These are phyloP conservation scores for Aspergillus sp. DNA, from an alignment of 2,329 filamentous ascomycete species.

Conservation along the genomic window DNA sequence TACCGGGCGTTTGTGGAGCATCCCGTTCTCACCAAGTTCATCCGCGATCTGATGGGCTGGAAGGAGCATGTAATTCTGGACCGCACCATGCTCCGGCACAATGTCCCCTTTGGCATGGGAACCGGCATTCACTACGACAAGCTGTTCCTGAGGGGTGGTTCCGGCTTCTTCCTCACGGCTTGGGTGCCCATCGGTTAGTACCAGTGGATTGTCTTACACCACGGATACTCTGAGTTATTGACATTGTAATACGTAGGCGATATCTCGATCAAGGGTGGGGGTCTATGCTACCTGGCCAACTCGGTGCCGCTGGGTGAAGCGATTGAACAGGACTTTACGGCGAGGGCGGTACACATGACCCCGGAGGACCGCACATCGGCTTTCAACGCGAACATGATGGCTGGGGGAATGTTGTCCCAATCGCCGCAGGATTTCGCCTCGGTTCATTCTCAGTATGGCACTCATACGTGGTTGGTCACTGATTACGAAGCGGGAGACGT, in stretches of 20 bases:
- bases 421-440: slow-evolving; percentile 18
- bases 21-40: slow-evolving; percentile 32
- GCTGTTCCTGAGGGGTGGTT: slow-evolving; percentile 39
- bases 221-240: not conserved
- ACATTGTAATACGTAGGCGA: slow-evolving; percentile 8
- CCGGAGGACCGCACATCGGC: slow-evolving; percentile 30
- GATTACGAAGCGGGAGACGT: slow-evolving; percentile 41
- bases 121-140: slow-evolving; percentile 45
- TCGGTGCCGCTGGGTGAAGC: slow-evolving; percentile 32
- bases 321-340: slow-evolving; percentile 40
- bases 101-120: slow-evolving; percentile 34
- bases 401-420: slow-evolving; percentile 24
- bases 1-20: slow-evolving; percentile 37
- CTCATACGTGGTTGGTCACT: slow-evolving; percentile 29
- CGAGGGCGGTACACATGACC: slow-evolving; percentile 22
- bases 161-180: slow-evolving; percentile 31
- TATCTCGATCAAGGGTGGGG: slow-evolving; percentile 32
- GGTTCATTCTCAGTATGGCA: slow-evolving; percentile 18
- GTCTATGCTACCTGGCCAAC: slow-evolving; percentile 43
- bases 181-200: slow-evolving; percentile 41
- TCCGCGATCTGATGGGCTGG: slow-evolving; percentile 38
- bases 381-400: slow-evolving; percentile 30
- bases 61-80: slow-evolving; percentile 31
- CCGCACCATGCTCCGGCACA: slow-evolving; percentile 40
- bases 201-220: not conserved